These are phyloP conservation scores for Neonectria ditissima DNA, from an alignment of 2,329 filamentous ascomycete species.

Conservation along the genomic window DNA sequence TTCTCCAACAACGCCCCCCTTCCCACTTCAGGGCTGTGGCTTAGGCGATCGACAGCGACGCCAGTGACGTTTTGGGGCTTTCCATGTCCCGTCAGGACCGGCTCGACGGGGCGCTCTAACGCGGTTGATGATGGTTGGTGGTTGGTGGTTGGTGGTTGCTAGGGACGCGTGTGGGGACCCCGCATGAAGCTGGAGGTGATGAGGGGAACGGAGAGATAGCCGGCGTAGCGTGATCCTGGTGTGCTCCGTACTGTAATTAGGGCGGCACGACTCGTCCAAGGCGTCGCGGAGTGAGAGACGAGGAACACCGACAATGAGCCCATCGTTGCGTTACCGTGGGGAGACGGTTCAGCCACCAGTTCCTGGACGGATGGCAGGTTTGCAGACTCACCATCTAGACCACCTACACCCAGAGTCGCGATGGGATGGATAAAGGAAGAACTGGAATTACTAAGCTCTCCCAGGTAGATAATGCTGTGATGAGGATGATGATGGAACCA, in stretches of 20 bases:
- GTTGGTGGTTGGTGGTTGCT: constrained; percentile 4
- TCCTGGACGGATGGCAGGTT: constrained; percentile 25
- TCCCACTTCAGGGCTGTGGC: constrained; percentile 7
- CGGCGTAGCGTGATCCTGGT: not conserved
- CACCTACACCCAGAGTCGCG: not conserved
- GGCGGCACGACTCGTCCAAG: too few relatives aligned
- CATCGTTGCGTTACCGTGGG: constrained; percentile 15
- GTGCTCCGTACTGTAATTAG: too few relatives aligned
- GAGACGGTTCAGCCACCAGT: constrained; percentile 24
- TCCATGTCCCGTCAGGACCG: constrained; percentile 1
- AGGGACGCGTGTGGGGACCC: constrained; percentile 11
- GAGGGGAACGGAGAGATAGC: constrained; percentile 2
- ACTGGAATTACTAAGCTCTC: too few relatives aligned
- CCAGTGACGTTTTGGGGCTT: constrained; percentile 37
- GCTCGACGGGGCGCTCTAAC: not conserved
- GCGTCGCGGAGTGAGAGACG: too few relatives aligned
- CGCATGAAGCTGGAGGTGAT: not conserved
- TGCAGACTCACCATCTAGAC: not conserved
- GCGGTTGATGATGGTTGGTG: too few relatives aligned
- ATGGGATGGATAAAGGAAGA: constrained; percentile 2
- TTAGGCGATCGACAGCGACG: constrained; percentile 24
- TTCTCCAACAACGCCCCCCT: constrained; percentile 39
- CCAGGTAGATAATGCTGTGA: too few relatives aligned
- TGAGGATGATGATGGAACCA: not conserved
- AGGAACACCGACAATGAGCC: too few relatives aligned